Percentiles rank a stretch among this genome's conserved stretches.
Evolutionary conservation across 2,329 filamentous ascomycete species (phyloP).

Genomic region (Colletotrichum limetticola): DNA sequence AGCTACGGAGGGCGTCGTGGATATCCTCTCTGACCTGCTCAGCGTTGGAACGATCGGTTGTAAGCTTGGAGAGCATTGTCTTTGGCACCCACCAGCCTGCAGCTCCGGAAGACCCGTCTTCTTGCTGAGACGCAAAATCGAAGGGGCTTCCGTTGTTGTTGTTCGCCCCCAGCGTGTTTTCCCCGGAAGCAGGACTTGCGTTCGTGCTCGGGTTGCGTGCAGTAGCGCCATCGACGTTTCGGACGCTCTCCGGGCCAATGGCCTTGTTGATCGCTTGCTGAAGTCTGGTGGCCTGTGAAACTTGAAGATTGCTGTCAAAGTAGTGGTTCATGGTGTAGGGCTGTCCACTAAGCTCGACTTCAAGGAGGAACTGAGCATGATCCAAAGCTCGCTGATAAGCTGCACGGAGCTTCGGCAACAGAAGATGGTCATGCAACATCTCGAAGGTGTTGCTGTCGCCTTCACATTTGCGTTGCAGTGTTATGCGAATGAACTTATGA

Average conservation of each 20-base stretch:
- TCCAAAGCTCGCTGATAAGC: slow-evolving; percentile 60
- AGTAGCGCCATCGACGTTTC: neutral
- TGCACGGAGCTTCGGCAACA: slow-evolving; percentile 57
- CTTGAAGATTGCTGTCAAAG: slow-evolving; percentile 56
- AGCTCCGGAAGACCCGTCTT: neutral
- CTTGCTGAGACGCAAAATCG: neutral
- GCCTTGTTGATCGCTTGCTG: neutral
- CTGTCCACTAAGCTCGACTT: slow-evolving; percentile 57
- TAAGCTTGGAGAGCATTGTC: slow-evolving; percentile 37
- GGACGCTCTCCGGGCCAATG: neutral
- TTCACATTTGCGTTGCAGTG: slow-evolving; percentile 54
- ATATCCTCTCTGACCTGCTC: slow-evolving; percentile 58
- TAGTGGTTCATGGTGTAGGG: slow-evolving; percentile 63
- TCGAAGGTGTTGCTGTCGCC: slow-evolving; percentile 53
- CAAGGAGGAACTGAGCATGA: slow-evolving; percentile 62
- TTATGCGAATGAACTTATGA: slow-evolving; percentile 60
- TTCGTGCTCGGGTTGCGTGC: neutral
- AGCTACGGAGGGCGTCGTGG: slow-evolving; percentile 68
- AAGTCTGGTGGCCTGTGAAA: slow-evolving; percentile 35
- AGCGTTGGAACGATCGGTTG: neutral
- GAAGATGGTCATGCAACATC: slow-evolving; percentile 51
- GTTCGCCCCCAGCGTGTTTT: no score
- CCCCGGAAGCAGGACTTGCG: no score
- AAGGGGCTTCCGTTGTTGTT: neutral
- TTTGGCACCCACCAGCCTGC: slow-evolving; percentile 12